Conservation (phyloP, 2,329 filamentous ascomycete genomes). For the Fusarium sp. region DNA sequence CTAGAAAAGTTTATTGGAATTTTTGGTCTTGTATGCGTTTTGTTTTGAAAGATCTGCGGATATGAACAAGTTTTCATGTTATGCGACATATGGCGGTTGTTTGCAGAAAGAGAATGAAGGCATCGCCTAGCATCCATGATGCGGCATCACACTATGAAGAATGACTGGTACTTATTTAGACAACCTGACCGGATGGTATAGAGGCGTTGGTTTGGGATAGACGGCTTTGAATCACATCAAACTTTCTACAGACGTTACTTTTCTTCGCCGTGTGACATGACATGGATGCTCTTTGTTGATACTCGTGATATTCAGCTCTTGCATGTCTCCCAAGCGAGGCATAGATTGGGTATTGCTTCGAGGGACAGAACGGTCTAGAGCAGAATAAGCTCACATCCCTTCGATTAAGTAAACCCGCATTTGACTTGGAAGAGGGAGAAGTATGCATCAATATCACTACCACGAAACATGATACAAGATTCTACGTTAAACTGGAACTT, state of each 20-base stretch:
- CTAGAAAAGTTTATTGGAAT: constrained; percentile 28
- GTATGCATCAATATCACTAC: neutral
- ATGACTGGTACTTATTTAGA: constrained; percentile 29
- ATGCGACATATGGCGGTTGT: constrained; percentile 9
- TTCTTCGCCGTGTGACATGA: neutral
- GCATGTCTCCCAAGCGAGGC: neutral
- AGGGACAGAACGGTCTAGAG: too few relatives aligned
- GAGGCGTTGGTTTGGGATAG: constrained; percentile 44
- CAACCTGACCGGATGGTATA: constrained; percentile 39
- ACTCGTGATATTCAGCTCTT: neutral
- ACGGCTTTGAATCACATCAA: constrained; percentile 37
- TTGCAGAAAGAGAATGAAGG: constrained; percentile 16
- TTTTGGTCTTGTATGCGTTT: constrained; percentile 1
- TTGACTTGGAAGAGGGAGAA: neutral
- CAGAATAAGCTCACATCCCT: too few relatives aligned
- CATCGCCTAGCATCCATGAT: constrained; percentile 5
- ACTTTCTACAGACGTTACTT: constrained; percentile 16
- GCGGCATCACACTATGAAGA: constrained; percentile 31
- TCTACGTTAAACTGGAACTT: neutral
- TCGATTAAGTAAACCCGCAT: neutral
- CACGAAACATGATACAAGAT: neutral
- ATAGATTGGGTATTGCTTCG: neutral
- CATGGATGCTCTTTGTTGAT: neutral
- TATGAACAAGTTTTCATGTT: constrained; percentile 25
- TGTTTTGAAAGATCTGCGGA: constrained; percentile 8